Percentiles rank a stretch among this genome's conserved stretches.
These are phyloP conservation scores for Gracilariopsis chorda DNA, from an alignment of 23 red algal genomes.

Conservation along the genomic window DNA sequence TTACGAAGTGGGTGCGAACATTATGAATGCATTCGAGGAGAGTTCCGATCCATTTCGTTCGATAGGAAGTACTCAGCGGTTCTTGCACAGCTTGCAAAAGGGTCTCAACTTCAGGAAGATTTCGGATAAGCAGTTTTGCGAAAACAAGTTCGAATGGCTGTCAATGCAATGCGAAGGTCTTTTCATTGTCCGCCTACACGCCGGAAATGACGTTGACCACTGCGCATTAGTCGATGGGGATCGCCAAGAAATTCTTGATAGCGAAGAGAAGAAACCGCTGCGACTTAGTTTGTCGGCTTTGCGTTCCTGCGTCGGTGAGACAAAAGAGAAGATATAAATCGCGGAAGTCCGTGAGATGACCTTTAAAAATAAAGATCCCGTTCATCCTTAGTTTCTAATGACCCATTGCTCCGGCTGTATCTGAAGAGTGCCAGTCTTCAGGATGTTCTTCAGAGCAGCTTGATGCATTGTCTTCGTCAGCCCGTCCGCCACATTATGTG, in stretches of 20 bases:
- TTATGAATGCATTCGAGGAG: not conserved
- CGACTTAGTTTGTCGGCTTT: not conserved
- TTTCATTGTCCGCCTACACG: not conserved
- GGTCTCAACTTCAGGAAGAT: not conserved
- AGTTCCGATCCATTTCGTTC: not conserved
- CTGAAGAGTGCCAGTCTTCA: not conserved
- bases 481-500: conserved; percentile 8
- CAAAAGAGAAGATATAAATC: not conserved
- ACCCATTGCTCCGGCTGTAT: conserved; percentile 14
- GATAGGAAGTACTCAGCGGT: not conserved
- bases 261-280: not conserved
- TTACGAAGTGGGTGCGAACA: not conserved
- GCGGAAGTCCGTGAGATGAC: not conserved
- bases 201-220: not conserved
- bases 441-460: not conserved
- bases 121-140: not conserved
- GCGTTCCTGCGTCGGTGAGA: not conserved
- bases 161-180: not conserved
- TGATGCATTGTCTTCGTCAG: not conserved
- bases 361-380: not conserved
- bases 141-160: not conserved
- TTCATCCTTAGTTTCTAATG: not conserved
- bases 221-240: not conserved
- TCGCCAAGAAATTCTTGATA: not conserved
- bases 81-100: not conserved